phyloP scores from a whole-genome alignment of 2,329 filamentous ascomycete species.

The Ophiostoma triangulosporum region DNA sequence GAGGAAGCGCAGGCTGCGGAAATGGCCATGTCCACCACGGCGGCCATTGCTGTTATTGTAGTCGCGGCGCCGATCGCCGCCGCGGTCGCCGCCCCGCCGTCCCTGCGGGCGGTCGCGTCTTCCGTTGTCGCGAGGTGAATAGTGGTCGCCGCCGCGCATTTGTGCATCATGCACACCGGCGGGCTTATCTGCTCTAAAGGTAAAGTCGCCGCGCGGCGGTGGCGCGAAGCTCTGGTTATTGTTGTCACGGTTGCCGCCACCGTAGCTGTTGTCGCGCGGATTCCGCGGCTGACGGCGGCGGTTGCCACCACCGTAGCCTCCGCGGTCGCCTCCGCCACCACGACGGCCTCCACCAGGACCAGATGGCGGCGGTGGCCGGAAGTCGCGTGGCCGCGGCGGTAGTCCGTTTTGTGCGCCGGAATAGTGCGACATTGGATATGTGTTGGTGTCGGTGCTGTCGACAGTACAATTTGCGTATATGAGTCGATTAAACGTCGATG shows the following conservation, averaged over 20 bases:
- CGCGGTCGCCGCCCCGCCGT: neutral
- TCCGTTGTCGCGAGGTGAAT: conserved; percentile 21
- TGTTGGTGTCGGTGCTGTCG: neutral
- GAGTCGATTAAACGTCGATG: neutral
- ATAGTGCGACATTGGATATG: conserved; percentile 6
- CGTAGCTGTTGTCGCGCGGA: neutral
- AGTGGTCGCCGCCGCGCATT: conserved; percentile 34
- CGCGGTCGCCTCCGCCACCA: neutral
- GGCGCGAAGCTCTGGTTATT: conserved; percentile 13
- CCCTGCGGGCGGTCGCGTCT: conserved; percentile 8
- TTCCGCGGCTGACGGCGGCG: conserved; percentile 3
- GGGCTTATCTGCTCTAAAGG: conserved; percentile 40
- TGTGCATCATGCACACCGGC: conserved; percentile 34
- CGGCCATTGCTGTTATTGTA: neutral
- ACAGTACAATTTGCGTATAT: neutral
- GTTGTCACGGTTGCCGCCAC: neutral
- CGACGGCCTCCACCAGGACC: conserved; percentile 1
- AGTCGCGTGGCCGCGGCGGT: conserved; percentile 9
- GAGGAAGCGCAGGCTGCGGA: conserved; percentile 22
- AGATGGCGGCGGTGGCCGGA: neutral
- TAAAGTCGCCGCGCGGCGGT: conserved; percentile 38
- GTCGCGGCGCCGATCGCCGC: conserved; percentile 4
- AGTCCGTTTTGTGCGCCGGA: conserved; percentile 3
- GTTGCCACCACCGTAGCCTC: neutral
- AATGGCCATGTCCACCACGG: conserved; percentile 1